Evolutionary conservation across 23 red algal genomes (phyloP), one percentile per base, ranked within the genome.

Genomic region (Gracilaria domingensis): DNA sequence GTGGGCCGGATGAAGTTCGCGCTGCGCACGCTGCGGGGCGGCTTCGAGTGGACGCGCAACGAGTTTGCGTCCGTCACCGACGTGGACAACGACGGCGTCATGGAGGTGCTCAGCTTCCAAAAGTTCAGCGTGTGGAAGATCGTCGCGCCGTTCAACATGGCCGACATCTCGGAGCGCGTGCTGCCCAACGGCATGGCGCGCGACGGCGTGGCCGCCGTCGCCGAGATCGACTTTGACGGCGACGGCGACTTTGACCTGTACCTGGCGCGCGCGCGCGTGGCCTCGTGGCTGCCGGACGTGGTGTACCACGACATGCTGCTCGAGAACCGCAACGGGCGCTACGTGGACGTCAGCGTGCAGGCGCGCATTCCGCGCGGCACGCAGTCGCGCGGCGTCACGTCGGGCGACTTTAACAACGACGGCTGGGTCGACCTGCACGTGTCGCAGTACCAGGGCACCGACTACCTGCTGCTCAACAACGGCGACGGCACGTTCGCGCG

Each of bases 381-480:
- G 32, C 42, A 79, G 28, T 49, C 44, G n/a, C 32, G 37, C 17
- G 82, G 83, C 28, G 91, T 93, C 18, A 93, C 82, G 9, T 51
- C 65, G 9, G 91, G 60, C 16, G 91, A 93, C 61, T 93, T 93
- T 73, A 87, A 93, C 40, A 93, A 93, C 42, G 91, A 93, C 65
- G 91, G 91, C 9, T 85, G 34, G 20, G 32, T 87, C 13, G 91
- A 93, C 21, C 34, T 93, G 17, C 57, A 44, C 50, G 91, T 93
- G 20, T 28, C 65, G 4, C 66, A 74, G 54, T 87, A 40, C 17
- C 36, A 9, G 23, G 23, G 39, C 0, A n/a, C 59, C 53, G 76
- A 91, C 76, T 13, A 64, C 20, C 36, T 91, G 21, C 56, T 91
- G 12, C 23, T 83, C 49, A 83, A 81, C 37, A 71, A 82, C 5